Base-by-base conservation (phyloP, 1,139 yeast species). In the Geotrichum europaeum region DNA sequence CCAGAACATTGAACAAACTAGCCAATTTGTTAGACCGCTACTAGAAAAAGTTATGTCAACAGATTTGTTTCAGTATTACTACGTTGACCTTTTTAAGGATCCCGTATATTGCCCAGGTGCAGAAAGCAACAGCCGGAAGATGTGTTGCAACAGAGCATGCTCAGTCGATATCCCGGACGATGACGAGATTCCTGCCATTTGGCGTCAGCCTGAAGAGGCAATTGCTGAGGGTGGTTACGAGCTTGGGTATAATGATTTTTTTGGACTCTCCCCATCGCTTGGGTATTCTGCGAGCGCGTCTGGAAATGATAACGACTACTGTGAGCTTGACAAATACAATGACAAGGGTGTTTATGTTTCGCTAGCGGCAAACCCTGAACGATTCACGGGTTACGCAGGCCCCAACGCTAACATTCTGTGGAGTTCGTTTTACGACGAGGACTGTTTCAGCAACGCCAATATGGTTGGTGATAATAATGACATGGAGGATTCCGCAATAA, bases 351-450 rank as follows among this genome's bases (percentile, higher is more conserved):
- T 90, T 2, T 86, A 86, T 69, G 96, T 94, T 34, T 90, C 92
- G 69, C 80, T 94, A 62, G 79, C 86, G 28, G 89, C 87, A 60
- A 94, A 94, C 70, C 97, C 97, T 1, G 99, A 94, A 75, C 80
- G 98, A 69, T 94, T 89, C 75, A 94, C 99, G 0, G 99, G 99
- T 0, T 94, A 94, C 71, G 89, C 92, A 53, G 99, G 99, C 45
- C 84, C 86, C 59, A 96, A 92, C 70, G 90, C 97, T 28, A 84
- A 86, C 67, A 91, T 87, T 70, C 89, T 94, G 58, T 94, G 99
- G 99, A 80, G 85, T 55, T 91, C 96, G 63, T 90, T 95, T 54
- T 94, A 94, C 74, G 84, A 84, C 7, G 73, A 71, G 45, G 63
- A 59, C 4, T 73, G 70, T 25, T 49, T 25, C 24, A 63, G 68